phyloP scores from a whole-genome alignment of 257 asterid genomes.

The Marsdenia floribunda region DNA sequence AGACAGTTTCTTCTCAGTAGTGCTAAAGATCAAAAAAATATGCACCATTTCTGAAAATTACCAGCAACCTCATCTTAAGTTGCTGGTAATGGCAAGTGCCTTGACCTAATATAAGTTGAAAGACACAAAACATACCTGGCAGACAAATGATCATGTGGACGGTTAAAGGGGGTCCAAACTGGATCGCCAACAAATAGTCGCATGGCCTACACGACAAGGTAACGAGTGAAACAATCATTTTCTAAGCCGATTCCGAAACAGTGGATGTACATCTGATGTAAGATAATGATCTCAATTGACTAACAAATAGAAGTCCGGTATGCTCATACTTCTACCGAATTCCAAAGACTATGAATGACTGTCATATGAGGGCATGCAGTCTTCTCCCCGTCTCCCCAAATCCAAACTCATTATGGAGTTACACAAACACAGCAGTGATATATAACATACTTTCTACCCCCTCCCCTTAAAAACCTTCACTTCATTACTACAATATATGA shows the following conservation, averaged over 20 bases:
- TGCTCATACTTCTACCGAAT: neutral
- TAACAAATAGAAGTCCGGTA: neutral
- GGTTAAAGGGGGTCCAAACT: slow-evolving; percentile 83
- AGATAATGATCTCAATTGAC: neutral
- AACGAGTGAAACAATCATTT: neutral
- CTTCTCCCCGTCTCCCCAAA: too few species aligned
- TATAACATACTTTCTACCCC: too few species aligned
- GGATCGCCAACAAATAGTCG: slow-evolving; percentile 96
- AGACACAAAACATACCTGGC: slow-evolving; percentile 45
- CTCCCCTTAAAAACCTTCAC: too few species aligned
- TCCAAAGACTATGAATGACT: neutral
- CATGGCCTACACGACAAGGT: slow-evolving; percentile 64
- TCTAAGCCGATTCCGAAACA: neutral
- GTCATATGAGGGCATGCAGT: neutral
- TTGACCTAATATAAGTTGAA: neutral
- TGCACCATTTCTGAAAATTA: too few species aligned
- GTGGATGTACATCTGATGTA: neutral
- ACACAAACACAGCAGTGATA: neutral
- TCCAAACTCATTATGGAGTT: too few species aligned
- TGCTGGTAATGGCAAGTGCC: neutral
- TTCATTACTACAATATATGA: too few species aligned
- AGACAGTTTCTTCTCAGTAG: neutral
- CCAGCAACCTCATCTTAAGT: too few species aligned
- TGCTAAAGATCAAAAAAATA: too few species aligned
- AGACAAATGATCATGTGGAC: slow-evolving; percentile 86